phyloP scores from a whole-genome alignment of 306 rosid species.

The Prunus kanzakura region DNA sequence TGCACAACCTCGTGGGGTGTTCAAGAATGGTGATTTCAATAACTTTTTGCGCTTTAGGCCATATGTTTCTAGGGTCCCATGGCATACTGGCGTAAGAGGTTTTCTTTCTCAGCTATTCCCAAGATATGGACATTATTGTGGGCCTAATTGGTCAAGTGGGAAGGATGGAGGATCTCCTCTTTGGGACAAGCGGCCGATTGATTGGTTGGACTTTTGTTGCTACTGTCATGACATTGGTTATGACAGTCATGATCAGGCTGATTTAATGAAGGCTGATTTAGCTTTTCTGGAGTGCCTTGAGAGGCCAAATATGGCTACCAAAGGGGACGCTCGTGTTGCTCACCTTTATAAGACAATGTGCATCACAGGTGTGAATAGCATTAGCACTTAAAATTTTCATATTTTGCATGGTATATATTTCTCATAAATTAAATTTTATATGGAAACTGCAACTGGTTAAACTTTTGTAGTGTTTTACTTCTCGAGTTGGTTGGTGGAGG shows the following conservation, averaged over 20 bases:
- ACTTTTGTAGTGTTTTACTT: not conserved
- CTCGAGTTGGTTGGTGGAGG: not conserved
- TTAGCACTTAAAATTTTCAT: not conserved
- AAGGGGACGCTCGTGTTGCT: conserved; percentile 72
- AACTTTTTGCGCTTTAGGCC: conserved; percentile 66
- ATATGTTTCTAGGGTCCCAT: conserved; percentile 85
- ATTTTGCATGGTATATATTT: not conserved
- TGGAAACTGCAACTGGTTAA: not conserved
- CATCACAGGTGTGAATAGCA: conserved; percentile 53
- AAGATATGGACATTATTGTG: conserved; percentile 92
- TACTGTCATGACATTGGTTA: conserved; percentile 98
- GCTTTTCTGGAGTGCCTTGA: conserved; percentile 90
- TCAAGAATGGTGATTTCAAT: conserved; percentile 16
- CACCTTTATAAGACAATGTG: conserved; percentile 76
- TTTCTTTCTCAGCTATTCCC: conserved; percentile 86
- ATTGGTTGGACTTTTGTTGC: conserved; percentile 97
- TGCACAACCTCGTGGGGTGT: conserved; percentile 31
- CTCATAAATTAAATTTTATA: not conserved
- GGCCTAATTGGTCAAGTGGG: conserved; percentile 97
- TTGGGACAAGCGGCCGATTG: conserved; percentile 93
- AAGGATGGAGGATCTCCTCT: conserved; percentile 66
- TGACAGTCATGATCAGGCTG: conserved; percentile 79
- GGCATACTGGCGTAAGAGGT: conserved; percentile 91
- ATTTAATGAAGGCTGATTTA: conserved; percentile 76
- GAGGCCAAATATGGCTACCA: conserved; percentile 64